A percentile compares a stretch with the other conserved stretches of the same genome.
These are phyloP conservation scores for Beauveria brongniartii DNA, from an alignment of 2,329 filamentous ascomycete species.

Conservation along the genomic window DNA sequence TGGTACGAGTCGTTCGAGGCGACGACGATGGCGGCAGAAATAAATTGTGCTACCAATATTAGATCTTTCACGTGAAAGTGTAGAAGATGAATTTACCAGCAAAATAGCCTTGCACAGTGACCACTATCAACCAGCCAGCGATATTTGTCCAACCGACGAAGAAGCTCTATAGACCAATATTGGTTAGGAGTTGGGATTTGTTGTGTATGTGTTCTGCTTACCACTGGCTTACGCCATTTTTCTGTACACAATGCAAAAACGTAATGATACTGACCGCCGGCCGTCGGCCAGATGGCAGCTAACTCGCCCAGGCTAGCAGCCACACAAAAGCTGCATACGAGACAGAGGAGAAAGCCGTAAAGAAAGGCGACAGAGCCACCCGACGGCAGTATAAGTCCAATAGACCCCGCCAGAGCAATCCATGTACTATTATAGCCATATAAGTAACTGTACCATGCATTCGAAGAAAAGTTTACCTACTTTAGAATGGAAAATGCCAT, in stretches of 20 bases:
- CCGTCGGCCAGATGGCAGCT: conserved; percentile 36
- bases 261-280: conserved; percentile 39
- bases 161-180: conserved; percentile 27
- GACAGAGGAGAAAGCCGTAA: conserved; percentile 39
- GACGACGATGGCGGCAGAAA: conserved; percentile 33
- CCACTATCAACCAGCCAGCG: conserved; percentile 36
- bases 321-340: conserved; percentile 35
- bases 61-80: not conserved
- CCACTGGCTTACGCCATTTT: conserved; percentile 29
- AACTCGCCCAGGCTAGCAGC: conserved; percentile 35
- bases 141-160: conserved; percentile 37
- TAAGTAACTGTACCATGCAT: not conserved
- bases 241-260: conserved; percentile 32
- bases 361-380: conserved; percentile 34
- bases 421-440: conserved; percentile 16
- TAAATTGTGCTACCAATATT: conserved; percentile 28
- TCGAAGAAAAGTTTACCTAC: conserved; percentile 14
- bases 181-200: not conserved
- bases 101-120: conserved; percentile 36
- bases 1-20: conserved; percentile 30
- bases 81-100: conserved; percentile 21
- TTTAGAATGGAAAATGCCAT: conserved; percentile 39
- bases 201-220: conserved; percentile 11
- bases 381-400: conserved; percentile 34
- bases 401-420: conserved; percentile 33